Conservation (phyloP, 1,139 yeast species). For the Pichia sorboxylosa region DNA sequence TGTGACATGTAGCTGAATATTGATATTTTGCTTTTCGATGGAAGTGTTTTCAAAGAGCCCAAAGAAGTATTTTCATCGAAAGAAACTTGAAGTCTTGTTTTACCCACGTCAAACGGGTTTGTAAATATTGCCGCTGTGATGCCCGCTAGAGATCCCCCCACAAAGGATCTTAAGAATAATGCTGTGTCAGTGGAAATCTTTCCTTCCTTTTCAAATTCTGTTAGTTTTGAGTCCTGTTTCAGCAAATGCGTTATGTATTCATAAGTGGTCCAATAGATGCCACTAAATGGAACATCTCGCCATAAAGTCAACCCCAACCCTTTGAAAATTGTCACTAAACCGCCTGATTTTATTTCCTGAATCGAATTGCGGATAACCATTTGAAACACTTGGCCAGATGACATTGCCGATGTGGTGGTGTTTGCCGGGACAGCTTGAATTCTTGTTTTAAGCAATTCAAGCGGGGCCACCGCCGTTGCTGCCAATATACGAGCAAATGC, state of each 20-base stretch:
- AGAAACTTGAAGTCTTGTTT: conserved; percentile 79
- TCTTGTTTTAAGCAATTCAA: conserved; percentile 79
- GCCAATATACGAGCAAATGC: conserved; percentile 73
- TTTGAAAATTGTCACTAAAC: conserved; percentile 57
- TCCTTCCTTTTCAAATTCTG: conserved; percentile 3
- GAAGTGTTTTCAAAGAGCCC: conserved; percentile 7
- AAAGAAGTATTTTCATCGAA: conserved; percentile 15
- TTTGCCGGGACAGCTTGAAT: conserved; percentile 67
- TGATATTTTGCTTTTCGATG: conserved; percentile 21
- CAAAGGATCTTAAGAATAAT: conserved; percentile 61
- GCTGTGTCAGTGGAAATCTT: conserved; percentile 19
- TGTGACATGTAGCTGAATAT: conserved; percentile 57
- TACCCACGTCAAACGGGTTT: conserved; percentile 95
- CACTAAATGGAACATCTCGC: conserved; percentile 97
- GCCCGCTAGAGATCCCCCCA: conserved; percentile 82
- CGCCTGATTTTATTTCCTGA: conserved; percentile 43
- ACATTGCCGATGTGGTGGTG: conserved; percentile 12
- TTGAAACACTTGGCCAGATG: conserved; percentile 30
- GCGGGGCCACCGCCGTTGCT: conserved; percentile 77
- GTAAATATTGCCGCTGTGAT: conserved; percentile 75
- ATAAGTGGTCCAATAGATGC: conserved; percentile 86
- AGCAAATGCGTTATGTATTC: conserved; percentile 30
- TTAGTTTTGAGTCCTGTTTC: conserved; percentile 8
- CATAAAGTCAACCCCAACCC: conserved; percentile 83
- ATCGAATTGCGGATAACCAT: conserved; percentile 47